Evolutionary conservation across 2,329 filamentous ascomycete species (phyloP), one percentile per base, ranked within the genome.

Genomic region (Colletotrichum trifolii): DNA sequence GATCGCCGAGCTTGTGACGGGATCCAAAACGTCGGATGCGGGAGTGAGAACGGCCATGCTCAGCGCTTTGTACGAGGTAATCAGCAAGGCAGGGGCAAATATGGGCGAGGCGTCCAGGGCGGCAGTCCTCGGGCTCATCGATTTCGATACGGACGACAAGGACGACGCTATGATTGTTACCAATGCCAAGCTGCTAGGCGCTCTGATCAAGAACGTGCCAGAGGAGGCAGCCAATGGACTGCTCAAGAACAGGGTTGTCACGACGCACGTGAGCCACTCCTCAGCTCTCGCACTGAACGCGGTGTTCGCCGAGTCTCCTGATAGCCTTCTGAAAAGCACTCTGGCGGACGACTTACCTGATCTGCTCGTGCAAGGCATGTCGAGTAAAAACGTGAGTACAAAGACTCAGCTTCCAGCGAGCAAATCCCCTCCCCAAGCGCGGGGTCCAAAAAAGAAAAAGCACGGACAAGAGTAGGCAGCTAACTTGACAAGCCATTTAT

Each of bases 11-110:
- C 85, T 99, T 52, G 94, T 98, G 17, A 92, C 96, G n/a, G 96
- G 96, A 50, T 96, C 94, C 34, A 97, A 95, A 83, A 98, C 96
- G 0, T 81, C 87, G 2, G 95, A 98, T 74, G 75, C 88, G 6
- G 95, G 95, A 49, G 96, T 99, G 69, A 92, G 89, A 78, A 96
- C 91, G 69, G 96, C 96, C 35, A 99, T 99, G 96, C 85, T 99
- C 72, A 97, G 96, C 82, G 96, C 96, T 3, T 81, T 99, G 49
- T 97, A 96, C 74, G 95, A 98, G 74, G 96, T 99, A 36, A 91
- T 99, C 66, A 95, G 93, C 83, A 97, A 97, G 79, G 95, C 94
- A 15, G 96, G 96, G 59, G 85, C 85, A 63, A 97, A 95, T 78
- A 99, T 99, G 96, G 94, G 92, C 71, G 96, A 98, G 72, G 82